phyloP scores from a whole-genome alignment of 2,329 filamentous ascomycete genomes.

The Alternaria tenuissima region DNA sequence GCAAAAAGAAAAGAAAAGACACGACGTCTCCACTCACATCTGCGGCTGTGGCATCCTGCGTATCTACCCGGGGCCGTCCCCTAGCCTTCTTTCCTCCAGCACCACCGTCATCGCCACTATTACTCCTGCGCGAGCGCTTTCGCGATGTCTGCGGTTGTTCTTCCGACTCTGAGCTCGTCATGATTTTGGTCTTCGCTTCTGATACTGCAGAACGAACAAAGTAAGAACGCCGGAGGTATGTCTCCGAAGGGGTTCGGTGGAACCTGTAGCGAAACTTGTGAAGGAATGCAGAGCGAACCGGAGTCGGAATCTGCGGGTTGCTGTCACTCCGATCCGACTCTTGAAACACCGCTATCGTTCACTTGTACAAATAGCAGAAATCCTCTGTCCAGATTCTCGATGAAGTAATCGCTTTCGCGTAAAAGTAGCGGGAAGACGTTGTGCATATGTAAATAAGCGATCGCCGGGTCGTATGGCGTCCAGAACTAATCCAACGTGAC shows the following conservation, averaged over 20 bases:
- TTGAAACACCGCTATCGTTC: constrained; percentile 3
- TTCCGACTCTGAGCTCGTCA: constrained; percentile 46
- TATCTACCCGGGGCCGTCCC: constrained; percentile 77
- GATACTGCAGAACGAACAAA: neutral
- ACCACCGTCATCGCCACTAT: constrained; percentile 35
- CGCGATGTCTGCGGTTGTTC: constrained; percentile 35
- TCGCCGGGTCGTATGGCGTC: neutral
- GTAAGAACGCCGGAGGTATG: neutral
- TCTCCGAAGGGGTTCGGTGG: neutral
- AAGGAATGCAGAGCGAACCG: neutral
- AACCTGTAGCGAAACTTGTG: constrained; percentile 6
- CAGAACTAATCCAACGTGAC: constrained; percentile 10
- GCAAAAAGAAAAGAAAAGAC: neutral
- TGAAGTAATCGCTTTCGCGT: neutral
- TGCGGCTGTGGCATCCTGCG: constrained; percentile 78
- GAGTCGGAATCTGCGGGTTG: neutral
- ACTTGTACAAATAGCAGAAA: neutral
- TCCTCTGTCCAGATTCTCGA: neutral
- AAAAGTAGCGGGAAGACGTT: constrained; percentile 1
- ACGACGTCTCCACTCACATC: constrained; percentile 67
- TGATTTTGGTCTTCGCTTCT: constrained; percentile 17
- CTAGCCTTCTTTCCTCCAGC: constrained; percentile 63
- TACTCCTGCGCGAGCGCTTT: constrained; percentile 44
- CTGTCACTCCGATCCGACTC: constrained; percentile 1
- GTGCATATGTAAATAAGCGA: constrained; percentile 1